Evolutionary conservation across 305 asterid species (phyloP).

Genomic region (Fraxinus baroniana): DNA sequence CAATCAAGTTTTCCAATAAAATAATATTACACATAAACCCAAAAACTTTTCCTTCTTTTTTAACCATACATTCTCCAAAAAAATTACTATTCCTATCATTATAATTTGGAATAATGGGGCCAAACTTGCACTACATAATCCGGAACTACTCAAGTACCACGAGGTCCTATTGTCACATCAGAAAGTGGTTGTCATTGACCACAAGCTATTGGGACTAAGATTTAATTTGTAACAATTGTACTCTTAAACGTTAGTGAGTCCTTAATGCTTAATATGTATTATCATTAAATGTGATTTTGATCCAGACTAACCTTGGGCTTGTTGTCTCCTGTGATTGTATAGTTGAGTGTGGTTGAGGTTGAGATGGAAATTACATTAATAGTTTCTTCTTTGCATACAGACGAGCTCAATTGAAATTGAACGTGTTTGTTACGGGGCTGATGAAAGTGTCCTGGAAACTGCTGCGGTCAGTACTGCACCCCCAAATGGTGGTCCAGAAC

Average conservation of each 20-base stretch:
- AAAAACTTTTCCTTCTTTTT: too few relatives aligned
- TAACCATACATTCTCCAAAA: not conserved
- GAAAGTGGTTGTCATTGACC: not conserved
- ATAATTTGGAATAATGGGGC: not conserved
- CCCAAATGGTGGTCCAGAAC: conserved; percentile 82
- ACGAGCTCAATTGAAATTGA: conserved; percentile 85
- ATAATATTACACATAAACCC: too few relatives aligned
- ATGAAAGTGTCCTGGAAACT: conserved; percentile 72
- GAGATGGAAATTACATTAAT: not conserved
- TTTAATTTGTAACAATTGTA: not conserved
- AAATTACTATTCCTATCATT: not conserved
- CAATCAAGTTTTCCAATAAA: too few relatives aligned
- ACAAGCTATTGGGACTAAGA: not conserved
- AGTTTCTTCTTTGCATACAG: conserved; percentile 37
- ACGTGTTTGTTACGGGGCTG: conserved; percentile 71
- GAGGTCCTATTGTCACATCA: not conserved
- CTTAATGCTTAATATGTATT: not conserved
- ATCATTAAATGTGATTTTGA: not conserved
- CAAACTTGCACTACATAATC: not conserved
- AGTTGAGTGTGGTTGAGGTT: not conserved
- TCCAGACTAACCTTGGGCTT: not conserved
- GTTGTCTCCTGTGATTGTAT: not conserved
- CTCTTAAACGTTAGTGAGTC: not conserved
- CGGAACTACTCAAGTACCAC: not conserved
- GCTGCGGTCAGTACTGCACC: conserved; percentile 79